Evolutionary conservation across 2,329 filamentous ascomycete genomes (phyloP), one percentile per base, ranked within the genome.

Genomic region (Acarospora socialis): DNA sequence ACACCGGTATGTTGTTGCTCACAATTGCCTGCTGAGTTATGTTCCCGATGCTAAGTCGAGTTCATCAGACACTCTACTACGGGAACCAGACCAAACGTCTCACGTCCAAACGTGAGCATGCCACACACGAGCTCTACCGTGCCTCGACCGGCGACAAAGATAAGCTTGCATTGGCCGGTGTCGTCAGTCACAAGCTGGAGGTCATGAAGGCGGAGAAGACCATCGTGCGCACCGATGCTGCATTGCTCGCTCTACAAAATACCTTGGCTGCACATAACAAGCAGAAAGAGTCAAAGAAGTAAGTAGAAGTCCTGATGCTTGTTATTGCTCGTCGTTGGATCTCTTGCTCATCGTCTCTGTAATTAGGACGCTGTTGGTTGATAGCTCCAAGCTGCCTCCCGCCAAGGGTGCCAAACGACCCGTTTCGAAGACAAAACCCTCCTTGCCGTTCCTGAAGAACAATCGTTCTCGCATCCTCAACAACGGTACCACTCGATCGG

Each of bases 221-320:
- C 21, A 68, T 63, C 25, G 64, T 65, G 17, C 66, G 65, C 38
- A 64, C 64, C 22, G 72, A 77, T 49, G 63, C 66, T 37, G 72
- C 72, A 17, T 51, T 76, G 50, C 68, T 68, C 32, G 63, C 61
- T 22, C 57, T 77, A 33, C 65, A 73, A 50, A 68, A 61, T 48
- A 73, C 61, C 45, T 58, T 77, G 49, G 71, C 64, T 38, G 65
- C 67, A 14, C 63, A 70, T 31, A 60, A 72, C 46, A 60, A 72
- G 46, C 63, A 70, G 41, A 73, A 73, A 52, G 64, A 73, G 50
- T 69, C 69, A 21, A 71, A 69, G 49, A 67, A 66, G 57, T 43
- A 20, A 41, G 40, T 31, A 9, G 8, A 33, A 33, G 22, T 27
- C 30, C 7, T 26, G 15, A 4, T 13, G 8, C 15, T 15, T 17